Percentiles rank a stretch among this genome's conserved stretches.
phyloP scores from a whole-genome alignment of 2,329 filamentous ascomycete genomes.

The Fusarium sp. region DNA sequence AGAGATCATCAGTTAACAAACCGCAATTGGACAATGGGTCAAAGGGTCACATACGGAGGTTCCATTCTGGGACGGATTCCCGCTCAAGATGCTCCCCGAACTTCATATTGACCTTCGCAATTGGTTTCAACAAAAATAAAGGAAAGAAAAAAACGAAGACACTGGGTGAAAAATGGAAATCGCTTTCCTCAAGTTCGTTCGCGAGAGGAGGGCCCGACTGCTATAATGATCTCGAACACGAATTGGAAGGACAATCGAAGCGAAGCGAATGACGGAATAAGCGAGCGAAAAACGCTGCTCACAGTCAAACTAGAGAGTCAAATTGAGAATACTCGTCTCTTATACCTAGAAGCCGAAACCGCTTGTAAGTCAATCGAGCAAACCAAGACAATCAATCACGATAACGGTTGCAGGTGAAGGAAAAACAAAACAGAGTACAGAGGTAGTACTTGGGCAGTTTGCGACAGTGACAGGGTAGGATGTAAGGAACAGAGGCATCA shows the following conservation, averaged over 20 bases:
- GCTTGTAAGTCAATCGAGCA: constrained; percentile 28
- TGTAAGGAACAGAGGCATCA: constrained; percentile 26
- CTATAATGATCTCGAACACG: constrained; percentile 12
- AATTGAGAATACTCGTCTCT: neutral
- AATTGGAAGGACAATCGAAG: constrained; percentile 15
- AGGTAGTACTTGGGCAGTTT: constrained; percentile 2
- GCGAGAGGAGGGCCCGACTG: neutral
- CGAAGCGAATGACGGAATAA: constrained; percentile 20
- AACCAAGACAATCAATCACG: constrained; percentile 27
- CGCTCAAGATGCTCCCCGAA: constrained; percentile 70
- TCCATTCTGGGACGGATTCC: constrained; percentile 86
- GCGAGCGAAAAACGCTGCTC: constrained; percentile 29
- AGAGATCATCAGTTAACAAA: constrained; percentile 12
- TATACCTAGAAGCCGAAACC: constrained; percentile 17
- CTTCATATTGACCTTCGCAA: constrained; percentile 50
- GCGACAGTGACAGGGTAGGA: constrained; percentile 16
- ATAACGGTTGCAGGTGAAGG: neutral
- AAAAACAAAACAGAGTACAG: neutral
- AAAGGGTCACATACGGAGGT: constrained; percentile 67
- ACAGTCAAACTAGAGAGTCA: neutral
- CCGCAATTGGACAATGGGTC: constrained; percentile 1
- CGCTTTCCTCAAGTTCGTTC: constrained; percentile 8
- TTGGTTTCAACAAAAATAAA: neutral
- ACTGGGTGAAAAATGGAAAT: constrained; percentile 11
- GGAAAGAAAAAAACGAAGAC: neutral